Evolutionary conservation across 2,329 filamentous ascomycete species (phyloP), one percentile per base, ranked within the genome.

Genomic region (Exophiala sp.): DNA sequence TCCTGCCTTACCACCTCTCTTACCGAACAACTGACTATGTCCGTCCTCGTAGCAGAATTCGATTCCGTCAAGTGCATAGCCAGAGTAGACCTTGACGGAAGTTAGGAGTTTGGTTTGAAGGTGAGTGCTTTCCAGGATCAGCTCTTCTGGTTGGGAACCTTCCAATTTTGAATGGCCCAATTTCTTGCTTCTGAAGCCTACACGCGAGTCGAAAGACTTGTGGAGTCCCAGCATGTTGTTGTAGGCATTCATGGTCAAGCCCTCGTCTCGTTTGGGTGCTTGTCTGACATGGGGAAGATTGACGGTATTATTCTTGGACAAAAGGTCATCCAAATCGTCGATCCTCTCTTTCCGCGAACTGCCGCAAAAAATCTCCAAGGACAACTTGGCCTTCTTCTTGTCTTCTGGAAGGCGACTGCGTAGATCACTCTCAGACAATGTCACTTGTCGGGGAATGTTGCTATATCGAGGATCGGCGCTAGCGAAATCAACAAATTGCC

Each of bases 11-110:
- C 86, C 88, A 10, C 87, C 87, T 50, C 81, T 78, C 65, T 89
- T 91, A 38, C 94, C 94, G 75, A 99, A 95, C 3, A 96, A 70
- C 67, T 96, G 90, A 50, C 79, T 87, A 1, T 88, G 87, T 12
- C 82, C 80, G 69, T 97, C 91, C 65, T 97, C 92, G 66, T 96
- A 97, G 55, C 88, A 78, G 70, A 99, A 97, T 69, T 97, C 92
- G 16, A 99, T 71, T 0, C 94, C 94, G 68, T 95, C 87, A 10
- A 97, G 67, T 3, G 86, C 86, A 54, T 78, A 75, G 1, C 88
- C 90, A 63, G 90, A 86, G 66, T 91, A 95, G 11, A 95, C 78
- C 55, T 84, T 81, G 52, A 96, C 80, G 4, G 82, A 82, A 1
- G 84, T 86, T 58, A 97, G 76, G 29, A 96, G 79, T 59, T 91